phyloP scores from a whole-genome alignment of 73 alveolate genomes.

The Loxodes magnus region DNA sequence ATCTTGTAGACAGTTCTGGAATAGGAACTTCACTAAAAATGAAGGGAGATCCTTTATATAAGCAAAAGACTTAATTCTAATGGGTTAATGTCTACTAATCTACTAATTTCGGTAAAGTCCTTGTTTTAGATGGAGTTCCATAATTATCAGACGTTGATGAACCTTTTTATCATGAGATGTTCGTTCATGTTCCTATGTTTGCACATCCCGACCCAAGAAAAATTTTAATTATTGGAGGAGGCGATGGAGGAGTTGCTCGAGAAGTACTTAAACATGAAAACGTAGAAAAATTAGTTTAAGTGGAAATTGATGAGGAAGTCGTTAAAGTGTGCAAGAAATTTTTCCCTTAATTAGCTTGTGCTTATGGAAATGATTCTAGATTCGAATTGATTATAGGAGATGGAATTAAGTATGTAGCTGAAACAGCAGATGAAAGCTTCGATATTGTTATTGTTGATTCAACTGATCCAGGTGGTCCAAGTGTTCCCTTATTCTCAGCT shows the following conservation, averaged over 20 bases:
- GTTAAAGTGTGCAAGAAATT: conserved; percentile 2
- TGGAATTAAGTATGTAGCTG: too few relatives aligned
- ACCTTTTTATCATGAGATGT: conserved; percentile 1
- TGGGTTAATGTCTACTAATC: too few relatives aligned
- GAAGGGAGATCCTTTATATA: too few relatives aligned
- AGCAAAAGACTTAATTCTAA: too few relatives aligned
- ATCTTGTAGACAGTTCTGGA: too few relatives aligned
- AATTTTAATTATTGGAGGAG: conserved; percentile 68
- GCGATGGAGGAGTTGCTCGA: conserved; percentile 61
- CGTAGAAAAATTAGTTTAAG: conserved; percentile 12
- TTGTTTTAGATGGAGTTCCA: too few relatives aligned
- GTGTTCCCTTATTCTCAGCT: conserved; percentile 31
- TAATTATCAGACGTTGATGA: conserved; percentile 6
- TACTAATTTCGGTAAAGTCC: too few relatives aligned
- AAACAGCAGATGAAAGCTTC: too few relatives aligned
- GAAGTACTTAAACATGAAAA: conserved; percentile 52
- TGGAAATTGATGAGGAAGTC: conserved; percentile 9
- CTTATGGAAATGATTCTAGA: conserved; percentile 6
- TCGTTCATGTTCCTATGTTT: conserved; percentile 8
- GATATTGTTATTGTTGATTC: conserved; percentile 60
- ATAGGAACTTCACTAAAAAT: too few relatives aligned
- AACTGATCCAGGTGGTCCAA: conserved; percentile 60
- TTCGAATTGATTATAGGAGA: conserved; percentile 8
- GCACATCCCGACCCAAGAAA: conserved; percentile 13
- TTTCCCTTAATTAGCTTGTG: not conserved